Evolutionary conservation across 345 rosid genomes (phyloP).

Genomic region (Salix caprea): DNA sequence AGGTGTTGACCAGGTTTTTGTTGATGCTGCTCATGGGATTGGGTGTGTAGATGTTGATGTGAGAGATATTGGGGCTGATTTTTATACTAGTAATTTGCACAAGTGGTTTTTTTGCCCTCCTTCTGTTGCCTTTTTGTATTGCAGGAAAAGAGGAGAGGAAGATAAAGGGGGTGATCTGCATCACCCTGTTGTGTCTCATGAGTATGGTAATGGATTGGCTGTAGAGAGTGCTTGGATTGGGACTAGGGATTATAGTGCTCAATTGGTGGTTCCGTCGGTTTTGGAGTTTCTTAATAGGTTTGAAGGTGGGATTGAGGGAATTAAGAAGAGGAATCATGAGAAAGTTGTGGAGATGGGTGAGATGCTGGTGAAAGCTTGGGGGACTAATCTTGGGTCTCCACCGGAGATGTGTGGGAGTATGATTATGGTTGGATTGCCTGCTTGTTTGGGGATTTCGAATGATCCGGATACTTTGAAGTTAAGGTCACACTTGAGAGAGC

Average conservation of each 20-base stretch:
- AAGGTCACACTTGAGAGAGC: conserved; percentile 64
- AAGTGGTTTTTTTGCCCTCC: conserved; percentile 99
- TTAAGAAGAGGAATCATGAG: conserved; percentile 81
- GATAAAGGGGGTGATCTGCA: conserved; percentile 44
- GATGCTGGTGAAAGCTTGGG: conserved; percentile 84
- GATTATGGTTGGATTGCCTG: conserved; percentile 94
- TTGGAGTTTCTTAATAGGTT: conserved; percentile 75
- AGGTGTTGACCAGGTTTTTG: conserved; percentile 81
- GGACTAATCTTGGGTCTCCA: conserved; percentile 82
- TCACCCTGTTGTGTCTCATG: conserved; percentile 93
- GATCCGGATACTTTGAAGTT: conserved; percentile 53
- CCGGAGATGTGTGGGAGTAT: conserved; percentile 76
- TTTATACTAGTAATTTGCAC: conserved; percentile 80
- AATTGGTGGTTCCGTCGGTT: conserved; percentile 72
- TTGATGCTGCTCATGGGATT: conserved; percentile 94
- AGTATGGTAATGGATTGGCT: conserved; percentile 87
- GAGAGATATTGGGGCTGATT: conserved; percentile 91
- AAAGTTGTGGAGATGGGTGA: conserved; percentile 72
- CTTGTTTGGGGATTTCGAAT: conserved; percentile 48
- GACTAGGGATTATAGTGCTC: conserved; percentile 87
- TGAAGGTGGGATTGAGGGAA: conserved; percentile 78
- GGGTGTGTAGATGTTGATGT: conserved; percentile 88
- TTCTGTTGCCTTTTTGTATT: conserved; percentile 79
- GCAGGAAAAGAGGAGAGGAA: conserved; percentile 35
- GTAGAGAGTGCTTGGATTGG: conserved; percentile 94